A percentile compares a stretch with the other conserved stretches of the same genome.
phyloP scores from a whole-genome alignment of 78 protist genomes.

The Speleostelium caveatum region DNA sequence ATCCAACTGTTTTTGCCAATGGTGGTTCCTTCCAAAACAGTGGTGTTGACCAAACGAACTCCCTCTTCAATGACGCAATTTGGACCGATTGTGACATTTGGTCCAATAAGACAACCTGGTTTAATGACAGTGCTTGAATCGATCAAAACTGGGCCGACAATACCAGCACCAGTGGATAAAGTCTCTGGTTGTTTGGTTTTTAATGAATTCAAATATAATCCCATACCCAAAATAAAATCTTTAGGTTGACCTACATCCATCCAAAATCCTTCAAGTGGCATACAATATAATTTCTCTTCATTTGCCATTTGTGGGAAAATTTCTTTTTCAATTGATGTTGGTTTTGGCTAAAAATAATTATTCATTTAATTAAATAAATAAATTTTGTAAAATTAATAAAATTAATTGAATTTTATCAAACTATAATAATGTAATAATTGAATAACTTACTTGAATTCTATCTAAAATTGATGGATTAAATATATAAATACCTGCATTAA shows the following conservation, averaged over 20 bases:
- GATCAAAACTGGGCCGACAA: conserved; percentile 76
- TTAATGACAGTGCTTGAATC: conserved; percentile 91
- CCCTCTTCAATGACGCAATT: conserved; percentile 91
- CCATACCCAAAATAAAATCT: conserved; percentile 69
- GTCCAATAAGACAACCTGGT: conserved; percentile 91
- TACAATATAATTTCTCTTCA: conserved; percentile 86
- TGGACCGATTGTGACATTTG: conserved; percentile 91
- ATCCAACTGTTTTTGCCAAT: conserved; percentile 81
- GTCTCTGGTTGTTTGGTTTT: conserved; percentile 48
- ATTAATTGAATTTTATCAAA: too few relatives aligned
- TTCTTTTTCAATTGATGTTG: conserved; percentile 81
- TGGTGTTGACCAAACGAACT: conserved; percentile 63
- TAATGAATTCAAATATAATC: conserved; percentile 45
- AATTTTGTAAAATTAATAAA: background rate
- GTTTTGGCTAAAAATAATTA: conserved; percentile 27
- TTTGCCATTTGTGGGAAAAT: conserved; percentile 95
- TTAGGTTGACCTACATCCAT: conserved; percentile 97
- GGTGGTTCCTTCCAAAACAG: conserved; percentile 81
- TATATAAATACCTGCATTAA: conserved; percentile 97
- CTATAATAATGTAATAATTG: too few relatives aligned
- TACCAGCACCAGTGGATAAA: conserved; percentile 55
- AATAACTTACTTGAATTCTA: conserved; percentile 85
- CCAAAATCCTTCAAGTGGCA: conserved; percentile 96
- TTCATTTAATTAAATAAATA: background rate
- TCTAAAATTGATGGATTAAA: conserved; percentile 88